phyloP scores from a whole-genome alignment of 805 yeast species.

The Lachancea lanzarotensis region DNA sequence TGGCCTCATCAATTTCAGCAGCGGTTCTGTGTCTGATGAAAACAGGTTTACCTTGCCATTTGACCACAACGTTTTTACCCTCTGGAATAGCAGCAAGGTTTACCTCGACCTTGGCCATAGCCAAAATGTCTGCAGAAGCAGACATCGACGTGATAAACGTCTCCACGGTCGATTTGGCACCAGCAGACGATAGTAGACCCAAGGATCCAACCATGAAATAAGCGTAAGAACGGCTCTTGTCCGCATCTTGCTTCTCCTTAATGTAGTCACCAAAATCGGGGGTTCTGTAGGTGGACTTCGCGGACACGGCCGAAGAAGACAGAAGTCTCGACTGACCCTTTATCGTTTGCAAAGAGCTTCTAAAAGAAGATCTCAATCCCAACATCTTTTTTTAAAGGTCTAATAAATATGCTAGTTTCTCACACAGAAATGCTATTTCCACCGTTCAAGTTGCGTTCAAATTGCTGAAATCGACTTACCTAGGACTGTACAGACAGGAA shows the following conservation, averaged over 20 bases:
- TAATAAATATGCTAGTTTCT: not conserved
- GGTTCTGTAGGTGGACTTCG: constrained; percentile 76
- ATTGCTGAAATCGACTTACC: no score
- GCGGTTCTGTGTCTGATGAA: constrained; percentile 98
- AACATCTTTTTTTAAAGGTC: constrained; percentile 12
- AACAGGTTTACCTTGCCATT: constrained; percentile 99
- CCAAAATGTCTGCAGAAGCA: constrained; percentile 98
- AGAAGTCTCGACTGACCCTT: constrained; percentile 19
- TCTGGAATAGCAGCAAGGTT: constrained; percentile 88
- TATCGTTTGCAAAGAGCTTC: constrained; percentile 17
- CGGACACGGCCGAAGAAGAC: constrained; percentile 30
- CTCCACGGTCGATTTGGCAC: constrained; percentile 94
- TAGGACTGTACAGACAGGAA: not conserved
- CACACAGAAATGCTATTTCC: not conserved
- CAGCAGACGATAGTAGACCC: constrained; percentile 86
- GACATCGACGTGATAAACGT: constrained; percentile 87
- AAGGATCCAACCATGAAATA: constrained; percentile 97
- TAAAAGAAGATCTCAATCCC: constrained; percentile 23
- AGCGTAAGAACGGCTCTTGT: constrained; percentile 76
- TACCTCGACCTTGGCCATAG: constrained; percentile 99
- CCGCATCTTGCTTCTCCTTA: constrained; percentile 62
- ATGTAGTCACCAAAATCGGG: constrained; percentile 84
- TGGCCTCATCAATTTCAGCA: constrained; percentile 91
- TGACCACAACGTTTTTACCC: constrained; percentile 96
- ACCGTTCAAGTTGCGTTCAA: not conserved